Base-by-base conservation (phyloP, 2,329 filamentous ascomycete species). In the Hymenoscyphus salicellus region DNA sequence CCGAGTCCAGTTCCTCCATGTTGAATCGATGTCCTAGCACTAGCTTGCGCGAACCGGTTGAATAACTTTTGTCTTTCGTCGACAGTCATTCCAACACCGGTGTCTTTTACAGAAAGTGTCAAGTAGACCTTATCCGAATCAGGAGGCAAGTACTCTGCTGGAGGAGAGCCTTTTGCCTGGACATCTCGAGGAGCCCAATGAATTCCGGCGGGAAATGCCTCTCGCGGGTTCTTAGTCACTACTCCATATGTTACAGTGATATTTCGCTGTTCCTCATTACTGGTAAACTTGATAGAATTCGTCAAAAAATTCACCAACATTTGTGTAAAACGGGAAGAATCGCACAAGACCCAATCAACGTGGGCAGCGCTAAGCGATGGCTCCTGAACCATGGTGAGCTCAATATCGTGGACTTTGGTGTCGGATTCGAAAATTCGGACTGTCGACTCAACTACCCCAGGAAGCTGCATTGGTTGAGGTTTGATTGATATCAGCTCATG, bases 231-330 rank as follows among this genome's bases (percentile, higher is more conserved):
- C 64, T 36, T 71, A 32, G 14, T 49, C 17, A 49, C 57, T 11
- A 36, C 60, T 75, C 62, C 62, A 52, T 68, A 61, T 8, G 75
- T 77, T 1, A 86, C 78, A 1, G 77, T 77, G 38, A 86, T 82
- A 52, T 85, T 84, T 7, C 87, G 83, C 14, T 80, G 84, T 17
- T 81, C 80, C 20, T 88, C 85, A 0, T 82, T 82, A 41, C 86
- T 86, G 0, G 91, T 94, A 73, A 93, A 94, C 72, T 94, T 94
- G 75, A 94, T 88, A 0, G 90, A 89, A 71, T 94, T 94, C 7
- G 90, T 91, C 8, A 91, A 84, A 1, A 94, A 81, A 71, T 94
- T 94, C 74, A 94, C 92, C 3, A 93, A 80, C 0, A 93, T 89
- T 75, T 94, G 91, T 60, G 90, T 83, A 59, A 94, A 86, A 28